Conservation (phyloP, 495 filamentous ascomycete genomes). For the Aspergillus leporis region DNA sequence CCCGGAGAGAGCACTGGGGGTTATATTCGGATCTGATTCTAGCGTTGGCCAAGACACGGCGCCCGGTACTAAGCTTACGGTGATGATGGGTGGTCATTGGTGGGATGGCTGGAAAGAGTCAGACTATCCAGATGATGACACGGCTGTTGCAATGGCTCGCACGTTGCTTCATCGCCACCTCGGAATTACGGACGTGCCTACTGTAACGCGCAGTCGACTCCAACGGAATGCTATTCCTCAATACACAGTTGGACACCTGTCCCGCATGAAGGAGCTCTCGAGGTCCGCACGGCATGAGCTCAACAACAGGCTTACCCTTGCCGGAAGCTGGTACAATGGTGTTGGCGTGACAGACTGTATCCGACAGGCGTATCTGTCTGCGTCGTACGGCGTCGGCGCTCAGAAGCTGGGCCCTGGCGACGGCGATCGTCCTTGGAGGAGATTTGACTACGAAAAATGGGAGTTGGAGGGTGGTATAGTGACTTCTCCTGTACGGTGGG, state of each 20-base stretch:
- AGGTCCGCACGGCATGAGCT: constrained; percentile 56
- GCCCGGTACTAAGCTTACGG: constrained; percentile 81
- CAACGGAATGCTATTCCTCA: constrained; percentile 86
- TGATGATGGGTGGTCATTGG: constrained; percentile 94
- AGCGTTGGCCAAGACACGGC: constrained; percentile 52
- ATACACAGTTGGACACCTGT: constrained; percentile 74
- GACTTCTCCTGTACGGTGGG: constrained; percentile 28
- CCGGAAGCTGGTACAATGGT: constrained; percentile 72
- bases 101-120: constrained; percentile 65
- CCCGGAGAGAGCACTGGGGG: constrained; percentile 81
- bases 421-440: constrained; percentile 22
- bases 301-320: constrained; percentile 65
- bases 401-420: constrained; percentile 28
- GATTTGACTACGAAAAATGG: constrained; percentile 25
- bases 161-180: constrained; percentile 72
- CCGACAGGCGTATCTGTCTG: constrained; percentile 40
- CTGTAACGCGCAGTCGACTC: constrained; percentile 57
- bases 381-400: constrained; percentile 34
- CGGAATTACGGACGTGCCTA: constrained; percentile 59
- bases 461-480: constrained; percentile 39
- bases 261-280: constrained; percentile 60
- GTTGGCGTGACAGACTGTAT: constrained; percentile 69
- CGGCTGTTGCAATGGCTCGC: constrained; percentile 67
- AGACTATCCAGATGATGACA: constrained; percentile 57
- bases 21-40: constrained; percentile 84